Base-by-base conservation (phyloP, 2,329 filamentous ascomycete species). In the Cordyceps pruinosa region DNA sequence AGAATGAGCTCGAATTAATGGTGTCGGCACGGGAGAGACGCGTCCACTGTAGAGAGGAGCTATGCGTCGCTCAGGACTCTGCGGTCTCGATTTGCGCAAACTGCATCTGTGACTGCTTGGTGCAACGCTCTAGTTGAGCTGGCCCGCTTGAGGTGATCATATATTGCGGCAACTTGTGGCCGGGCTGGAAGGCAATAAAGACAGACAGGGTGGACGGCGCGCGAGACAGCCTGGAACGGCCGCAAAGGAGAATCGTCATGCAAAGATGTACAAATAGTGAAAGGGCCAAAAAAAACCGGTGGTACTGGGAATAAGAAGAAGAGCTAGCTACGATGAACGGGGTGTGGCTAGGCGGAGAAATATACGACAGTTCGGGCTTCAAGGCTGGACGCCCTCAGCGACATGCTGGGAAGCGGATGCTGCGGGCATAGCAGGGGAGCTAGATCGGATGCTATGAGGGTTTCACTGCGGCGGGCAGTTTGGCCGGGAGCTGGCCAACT, bases 301-400 rank as follows among this genome's bases (percentile, higher is more conserved):
- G 37, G 30, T 15, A 26, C 28, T 32, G 26, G 26, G n/a, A 41
- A 23, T 47, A 23, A 35, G 23, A 23, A 19, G 15, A 39, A 19
- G 17, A 23, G 32, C 52, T 41, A 55, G 52, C 34, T 55, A 39
- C 15, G 42, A 17, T 19, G 30, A 25, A 8, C 48, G 21, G 19
- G 50, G 50, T 44, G 50, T 34, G 50, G 50, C 37, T n/a, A 25
- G 52, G 6, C 44, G 34, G 42, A 39, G 44, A 48, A 42, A 55
- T 55, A 55, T 55, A 47, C 30, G 42, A 47, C 12, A 55, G 51
- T n/a, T 42, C 37, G 23, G 37, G 49, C 41, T 39, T 42, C 28
- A 54, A 45, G 51, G 23, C 28, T 26, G 19, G 50, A 37, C 28
- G 15, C 50, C 26, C 39, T 53, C 30, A 44, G 28, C 19, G 50